A percentile compares a stretch with the other conserved stretches of the same genome.
Conservation (phyloP, 1,139 yeast genomes). For the Suhomyces bribrorum region DNA sequence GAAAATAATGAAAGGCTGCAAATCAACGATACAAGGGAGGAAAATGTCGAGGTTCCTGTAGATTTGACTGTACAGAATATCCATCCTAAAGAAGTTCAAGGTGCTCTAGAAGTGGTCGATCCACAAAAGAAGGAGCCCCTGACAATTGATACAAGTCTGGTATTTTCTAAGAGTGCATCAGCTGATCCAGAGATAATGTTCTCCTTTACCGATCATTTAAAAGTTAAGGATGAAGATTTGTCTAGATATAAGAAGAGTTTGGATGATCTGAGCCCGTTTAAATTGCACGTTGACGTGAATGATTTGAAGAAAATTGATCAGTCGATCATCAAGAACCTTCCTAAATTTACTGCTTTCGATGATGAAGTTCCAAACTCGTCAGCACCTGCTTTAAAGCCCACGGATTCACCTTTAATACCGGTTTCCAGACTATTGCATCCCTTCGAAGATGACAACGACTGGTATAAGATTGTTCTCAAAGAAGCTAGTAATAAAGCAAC, state of each 20-base stretch:
- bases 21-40: not conserved
- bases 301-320: constrained; percentile 57
- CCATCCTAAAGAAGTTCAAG: constrained; percentile 13
- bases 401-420: constrained; percentile 41
- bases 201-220: constrained; percentile 4
- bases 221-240: constrained; percentile 3
- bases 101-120: no score
- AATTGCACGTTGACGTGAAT: constrained; percentile 51
- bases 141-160: constrained; percentile 10
- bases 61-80: not conserved
- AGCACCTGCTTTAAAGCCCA: constrained; percentile 18
- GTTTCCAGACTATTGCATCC: constrained; percentile 67
- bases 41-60: not conserved
- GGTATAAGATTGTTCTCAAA: constrained; percentile 61
- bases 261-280: constrained; percentile 49
- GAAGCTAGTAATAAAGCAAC: constrained; percentile 32
- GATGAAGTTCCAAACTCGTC: constrained; percentile 22
- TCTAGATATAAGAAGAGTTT: constrained; percentile 5
- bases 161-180: constrained; percentile 5
- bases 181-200: constrained; percentile 8
- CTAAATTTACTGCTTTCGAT: constrained; percentile 55
- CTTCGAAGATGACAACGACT: constrained; percentile 60
- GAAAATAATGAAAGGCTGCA: not conserved
- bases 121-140: constrained; percentile 1
- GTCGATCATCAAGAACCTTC: constrained; percentile 54